phyloP scores from a whole-genome alignment of 2,329 filamentous ascomycete genomes.

The Apiospora arundinis region DNA sequence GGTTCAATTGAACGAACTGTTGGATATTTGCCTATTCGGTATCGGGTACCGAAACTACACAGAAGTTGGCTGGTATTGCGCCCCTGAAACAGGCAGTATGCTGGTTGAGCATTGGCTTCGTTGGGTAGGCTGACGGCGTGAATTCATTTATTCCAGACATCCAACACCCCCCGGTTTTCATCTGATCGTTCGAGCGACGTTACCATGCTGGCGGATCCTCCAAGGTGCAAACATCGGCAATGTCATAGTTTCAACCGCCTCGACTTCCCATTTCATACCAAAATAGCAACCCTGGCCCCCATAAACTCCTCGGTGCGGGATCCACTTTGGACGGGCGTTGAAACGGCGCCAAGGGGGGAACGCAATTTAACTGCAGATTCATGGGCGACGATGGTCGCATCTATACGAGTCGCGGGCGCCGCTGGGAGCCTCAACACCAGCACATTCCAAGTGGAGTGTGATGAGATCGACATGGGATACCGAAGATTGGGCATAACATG shows the following conservation, averaged over 20 bases:
- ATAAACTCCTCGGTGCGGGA: not conserved
- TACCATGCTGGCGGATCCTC: not conserved
- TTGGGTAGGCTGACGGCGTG: not conserved
- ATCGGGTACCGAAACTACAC: not conserved
- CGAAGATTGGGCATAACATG: not conserved
- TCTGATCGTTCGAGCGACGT: not conserved
- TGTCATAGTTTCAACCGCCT: constrained; percentile 1
- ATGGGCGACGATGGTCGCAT: not conserved
- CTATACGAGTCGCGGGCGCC: not conserved
- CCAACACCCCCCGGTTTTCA: constrained; percentile 10
- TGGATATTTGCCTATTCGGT: not conserved
- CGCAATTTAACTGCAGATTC: not conserved
- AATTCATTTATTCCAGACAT: not conserved
- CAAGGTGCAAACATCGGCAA: not conserved
- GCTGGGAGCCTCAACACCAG: not conserved
- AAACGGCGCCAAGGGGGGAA: not conserved
- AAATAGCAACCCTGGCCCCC: not conserved
- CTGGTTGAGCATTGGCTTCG: not conserved
- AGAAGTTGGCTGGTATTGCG: not conserved
- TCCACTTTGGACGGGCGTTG: not conserved
- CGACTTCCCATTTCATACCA: not conserved
- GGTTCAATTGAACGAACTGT: not conserved
- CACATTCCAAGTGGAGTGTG: not conserved
- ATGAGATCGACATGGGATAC: not conserved
- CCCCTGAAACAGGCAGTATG: not conserved